A percentile compares a stretch with the other conserved stretches of the same genome.
Evolutionary conservation across 345 rosid species (phyloP).

Genomic region (Acer negundo): DNA sequence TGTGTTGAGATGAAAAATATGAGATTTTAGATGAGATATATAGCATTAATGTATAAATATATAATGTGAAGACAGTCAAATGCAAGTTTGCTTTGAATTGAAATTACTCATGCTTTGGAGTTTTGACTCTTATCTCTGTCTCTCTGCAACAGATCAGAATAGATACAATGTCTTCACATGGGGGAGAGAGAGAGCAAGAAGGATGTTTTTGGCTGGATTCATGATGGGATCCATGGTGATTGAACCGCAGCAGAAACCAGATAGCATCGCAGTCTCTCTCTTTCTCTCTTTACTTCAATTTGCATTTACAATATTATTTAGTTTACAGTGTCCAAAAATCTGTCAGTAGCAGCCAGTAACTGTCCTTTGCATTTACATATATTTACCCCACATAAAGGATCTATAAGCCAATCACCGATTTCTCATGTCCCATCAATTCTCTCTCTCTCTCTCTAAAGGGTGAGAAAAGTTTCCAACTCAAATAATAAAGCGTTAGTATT

Average conservation of each 20-base stretch:
- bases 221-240: background rate
- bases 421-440: conserved; percentile 29
- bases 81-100: background rate
- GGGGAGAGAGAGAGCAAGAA: conserved; percentile 25
- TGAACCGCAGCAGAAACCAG: background rate
- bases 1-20: no score
- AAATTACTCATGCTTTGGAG: background rate
- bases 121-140: background rate
- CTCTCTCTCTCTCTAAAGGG: background rate
- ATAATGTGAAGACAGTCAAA: background rate
- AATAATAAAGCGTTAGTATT: no score
- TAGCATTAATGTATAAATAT: no score
- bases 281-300: background rate
- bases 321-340: conserved; percentile 12
- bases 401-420: background rate
- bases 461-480: background rate
- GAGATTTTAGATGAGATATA: no score
- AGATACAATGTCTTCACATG: conserved; percentile 30
- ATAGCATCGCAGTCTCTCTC: conserved; percentile 17
- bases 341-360: conserved; percentile 11
- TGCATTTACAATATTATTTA: background rate
- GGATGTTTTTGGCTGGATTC: conserved; percentile 33
- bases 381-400: background rate
- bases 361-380: conserved; percentile 8
- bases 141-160: conserved; percentile 1